Evolutionary conservation across 805 yeast species (phyloP).

Genomic region (Starmerella apicola): DNA sequence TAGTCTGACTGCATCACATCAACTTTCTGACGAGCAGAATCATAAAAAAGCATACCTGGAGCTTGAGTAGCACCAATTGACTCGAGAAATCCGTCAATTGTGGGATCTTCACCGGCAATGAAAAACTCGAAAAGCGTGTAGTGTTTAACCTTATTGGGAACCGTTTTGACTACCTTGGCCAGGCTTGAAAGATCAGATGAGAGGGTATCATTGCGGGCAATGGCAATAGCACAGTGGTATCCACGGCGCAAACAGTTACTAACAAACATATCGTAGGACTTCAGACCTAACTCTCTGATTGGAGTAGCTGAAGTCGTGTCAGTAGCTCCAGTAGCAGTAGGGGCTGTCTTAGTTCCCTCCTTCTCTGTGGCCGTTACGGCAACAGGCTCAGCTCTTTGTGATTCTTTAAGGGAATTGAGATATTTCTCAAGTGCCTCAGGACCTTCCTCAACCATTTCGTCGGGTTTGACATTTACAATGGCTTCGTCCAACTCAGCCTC

Average conservation of each 20-base stretch:
- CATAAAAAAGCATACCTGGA: slow-evolving; percentile 17
- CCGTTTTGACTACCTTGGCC: slow-evolving; percentile 9
- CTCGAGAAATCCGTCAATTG: slow-evolving; percentile 11
- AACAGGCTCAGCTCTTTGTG: no score
- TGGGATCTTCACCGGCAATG: slow-evolving; percentile 9
- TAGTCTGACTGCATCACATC: slow-evolving; percentile 7
- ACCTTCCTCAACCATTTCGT: slow-evolving; percentile 22
- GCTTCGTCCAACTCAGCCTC: slow-evolving; percentile 34
- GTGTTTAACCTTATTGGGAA: slow-evolving; percentile 9
- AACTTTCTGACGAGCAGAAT: slow-evolving; percentile 8
- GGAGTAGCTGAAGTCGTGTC: slow-evolving; percentile 7
- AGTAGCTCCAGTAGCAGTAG: neutral
- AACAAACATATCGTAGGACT: slow-evolving; percentile 11
- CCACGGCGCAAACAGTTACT: slow-evolving; percentile 17
- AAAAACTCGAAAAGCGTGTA: slow-evolving; percentile 15
- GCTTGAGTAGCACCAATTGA: slow-evolving; percentile 12
- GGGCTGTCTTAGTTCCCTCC: neutral
- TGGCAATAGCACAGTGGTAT: slow-evolving; percentile 14
- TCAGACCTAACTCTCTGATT: slow-evolving; percentile 13
- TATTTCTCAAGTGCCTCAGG: slow-evolving; percentile 19
- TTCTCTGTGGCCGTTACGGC: neutral
- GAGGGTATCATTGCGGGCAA: slow-evolving; percentile 10
- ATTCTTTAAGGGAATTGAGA: slow-evolving; percentile 1
- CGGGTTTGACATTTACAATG: slow-evolving; percentile 17
- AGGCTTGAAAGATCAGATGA: slow-evolving; percentile 12